Evolutionary conservation across 75 land plant species (phyloP).

Genomic region (Larix kaempferi): DNA sequence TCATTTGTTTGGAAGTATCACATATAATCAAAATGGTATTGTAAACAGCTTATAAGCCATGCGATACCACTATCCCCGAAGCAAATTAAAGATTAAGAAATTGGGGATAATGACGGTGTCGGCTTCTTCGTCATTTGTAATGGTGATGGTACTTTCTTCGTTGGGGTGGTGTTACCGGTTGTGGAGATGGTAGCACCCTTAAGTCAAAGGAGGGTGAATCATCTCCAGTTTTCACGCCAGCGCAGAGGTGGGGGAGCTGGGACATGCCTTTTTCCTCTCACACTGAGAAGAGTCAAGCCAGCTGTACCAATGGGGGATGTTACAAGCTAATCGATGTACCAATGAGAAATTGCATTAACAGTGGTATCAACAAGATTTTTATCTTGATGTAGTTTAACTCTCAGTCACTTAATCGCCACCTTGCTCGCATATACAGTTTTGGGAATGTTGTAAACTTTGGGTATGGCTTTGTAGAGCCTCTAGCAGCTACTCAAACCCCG

Average conservation of each 20-base stretch:
- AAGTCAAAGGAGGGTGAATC: too few relatives aligned
- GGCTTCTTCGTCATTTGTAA: too few relatives aligned
- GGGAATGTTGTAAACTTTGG: constrained; percentile 75
- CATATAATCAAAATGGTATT: too few relatives aligned
- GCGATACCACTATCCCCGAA: too few relatives aligned
- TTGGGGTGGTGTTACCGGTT: too few relatives aligned
- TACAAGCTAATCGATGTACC: constrained; percentile 85
- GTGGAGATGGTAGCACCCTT: too few relatives aligned
- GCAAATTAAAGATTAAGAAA: too few relatives aligned
- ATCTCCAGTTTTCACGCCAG: too few relatives aligned
- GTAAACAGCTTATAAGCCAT: too few relatives aligned
- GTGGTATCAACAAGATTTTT: constrained; percentile 75
- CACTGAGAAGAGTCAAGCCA: constrained; percentile 78
- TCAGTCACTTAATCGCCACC: constrained; percentile 66
- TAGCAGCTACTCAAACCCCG: constrained; percentile 80
- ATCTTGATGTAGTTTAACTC: constrained; percentile 79
- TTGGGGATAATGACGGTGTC: too few relatives aligned
- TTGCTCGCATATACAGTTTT: constrained; percentile 62
- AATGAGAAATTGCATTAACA: constrained; percentile 77
- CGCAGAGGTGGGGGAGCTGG: constrained; percentile 88
- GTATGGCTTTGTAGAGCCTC: constrained; percentile 78
- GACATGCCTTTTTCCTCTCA: constrained; percentile 89
- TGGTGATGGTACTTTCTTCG: too few relatives aligned
- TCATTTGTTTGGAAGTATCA: too few relatives aligned
- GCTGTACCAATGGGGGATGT: constrained; percentile 91